These are phyloP conservation scores for Pichia thaimueangensis DNA, from an alignment of 805 yeast species.

Conservation along the genomic window DNA sequence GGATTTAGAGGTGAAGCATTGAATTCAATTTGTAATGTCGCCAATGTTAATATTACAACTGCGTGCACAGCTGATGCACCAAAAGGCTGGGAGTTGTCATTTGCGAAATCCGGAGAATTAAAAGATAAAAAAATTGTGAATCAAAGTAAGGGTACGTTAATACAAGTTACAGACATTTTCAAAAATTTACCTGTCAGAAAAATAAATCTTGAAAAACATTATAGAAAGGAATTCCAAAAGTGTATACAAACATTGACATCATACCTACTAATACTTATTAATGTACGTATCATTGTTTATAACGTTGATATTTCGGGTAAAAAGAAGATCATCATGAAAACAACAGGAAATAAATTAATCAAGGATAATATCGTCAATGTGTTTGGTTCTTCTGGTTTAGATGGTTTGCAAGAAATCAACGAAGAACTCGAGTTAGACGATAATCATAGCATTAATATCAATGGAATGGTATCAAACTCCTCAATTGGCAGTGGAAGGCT, in stretches of 20 bases:
- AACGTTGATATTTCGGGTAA: slow-evolving; percentile 44
- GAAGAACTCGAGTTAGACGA: slow-evolving; percentile 32
- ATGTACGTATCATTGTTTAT: slow-evolving; percentile 53
- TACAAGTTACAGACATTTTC: slow-evolving; percentile 55
- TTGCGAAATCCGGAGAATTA: slow-evolving; percentile 50
- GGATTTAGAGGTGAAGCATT: slow-evolving; percentile 84
- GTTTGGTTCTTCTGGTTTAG: slow-evolving; percentile 61
- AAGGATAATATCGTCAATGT: slow-evolving; percentile 57
- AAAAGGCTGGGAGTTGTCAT: slow-evolving; percentile 49
- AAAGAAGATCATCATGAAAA: slow-evolving; percentile 49
- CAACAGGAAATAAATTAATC: slow-evolving; percentile 46
- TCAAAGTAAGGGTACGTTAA: slow-evolving; percentile 65
- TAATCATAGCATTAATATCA: slow-evolving; percentile 33
- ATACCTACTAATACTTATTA: slow-evolving; percentile 56
- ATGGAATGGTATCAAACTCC: slow-evolving; percentile 68
- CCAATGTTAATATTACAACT: slow-evolving; percentile 44
- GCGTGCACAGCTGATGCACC: slow-evolving; percentile 45
- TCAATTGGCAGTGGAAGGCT: slow-evolving; percentile 76
- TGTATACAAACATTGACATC: slow-evolving; percentile 57
- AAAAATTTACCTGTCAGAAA: slow-evolving; percentile 72
- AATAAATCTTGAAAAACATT: slow-evolving; percentile 61
- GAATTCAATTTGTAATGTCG: slow-evolving; percentile 58
- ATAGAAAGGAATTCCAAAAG: slow-evolving; percentile 65
- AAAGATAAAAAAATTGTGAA: slow-evolving; percentile 31
- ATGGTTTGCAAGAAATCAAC: slow-evolving; percentile 50